Evolutionary conservation across 2,329 filamentous ascomycete species (phyloP).

Genomic region (Aciculosporium take): DNA sequence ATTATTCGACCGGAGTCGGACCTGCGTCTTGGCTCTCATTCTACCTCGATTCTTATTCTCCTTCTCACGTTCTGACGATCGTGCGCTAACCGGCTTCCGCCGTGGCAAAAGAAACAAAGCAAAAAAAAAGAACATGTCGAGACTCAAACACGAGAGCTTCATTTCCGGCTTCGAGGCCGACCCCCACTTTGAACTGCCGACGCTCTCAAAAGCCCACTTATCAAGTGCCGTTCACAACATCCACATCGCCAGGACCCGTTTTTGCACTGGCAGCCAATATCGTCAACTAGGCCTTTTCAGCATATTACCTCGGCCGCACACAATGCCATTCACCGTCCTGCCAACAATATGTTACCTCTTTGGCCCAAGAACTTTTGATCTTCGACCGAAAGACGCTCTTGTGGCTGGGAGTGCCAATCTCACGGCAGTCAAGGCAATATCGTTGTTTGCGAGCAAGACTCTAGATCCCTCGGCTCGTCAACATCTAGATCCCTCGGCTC

Average conservation of each 20-base stretch:
- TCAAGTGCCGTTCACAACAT: slow-evolving; percentile 28
- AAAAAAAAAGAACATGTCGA: slow-evolving; percentile 7
- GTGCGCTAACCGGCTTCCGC: slow-evolving; percentile 1
- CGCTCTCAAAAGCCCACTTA: slow-evolving; percentile 24
- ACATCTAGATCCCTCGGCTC: slow-evolving; percentile 23
- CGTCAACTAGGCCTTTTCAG: slow-evolving; percentile 38
- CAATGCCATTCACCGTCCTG: slow-evolving; percentile 35
- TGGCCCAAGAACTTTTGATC: slow-evolving; percentile 45
- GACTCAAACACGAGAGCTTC: slow-evolving; percentile 25
- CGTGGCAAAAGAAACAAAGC: background rate
- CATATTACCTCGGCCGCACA: slow-evolving; percentile 41
- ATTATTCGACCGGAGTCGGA: background rate
- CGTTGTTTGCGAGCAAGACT: slow-evolving; percentile 34
- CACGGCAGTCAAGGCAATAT: slow-evolving; percentile 30
- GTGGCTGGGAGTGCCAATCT: slow-evolving; percentile 38
- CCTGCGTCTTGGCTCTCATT: no score
- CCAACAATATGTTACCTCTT: slow-evolving; percentile 34
- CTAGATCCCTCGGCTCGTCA: slow-evolving; percentile 23
- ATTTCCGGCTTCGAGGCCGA: slow-evolving; percentile 37
- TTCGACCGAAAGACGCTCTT: slow-evolving; percentile 41
- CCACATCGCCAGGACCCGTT: slow-evolving; percentile 32
- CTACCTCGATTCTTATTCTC: background rate
- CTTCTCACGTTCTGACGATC: background rate
- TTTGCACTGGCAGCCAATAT: slow-evolving; percentile 37
- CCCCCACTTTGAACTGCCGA: slow-evolving; percentile 19